phyloP scores from a whole-genome alignment of 805 yeast genomes.

The Suhomyces canberraensis region DNA sequence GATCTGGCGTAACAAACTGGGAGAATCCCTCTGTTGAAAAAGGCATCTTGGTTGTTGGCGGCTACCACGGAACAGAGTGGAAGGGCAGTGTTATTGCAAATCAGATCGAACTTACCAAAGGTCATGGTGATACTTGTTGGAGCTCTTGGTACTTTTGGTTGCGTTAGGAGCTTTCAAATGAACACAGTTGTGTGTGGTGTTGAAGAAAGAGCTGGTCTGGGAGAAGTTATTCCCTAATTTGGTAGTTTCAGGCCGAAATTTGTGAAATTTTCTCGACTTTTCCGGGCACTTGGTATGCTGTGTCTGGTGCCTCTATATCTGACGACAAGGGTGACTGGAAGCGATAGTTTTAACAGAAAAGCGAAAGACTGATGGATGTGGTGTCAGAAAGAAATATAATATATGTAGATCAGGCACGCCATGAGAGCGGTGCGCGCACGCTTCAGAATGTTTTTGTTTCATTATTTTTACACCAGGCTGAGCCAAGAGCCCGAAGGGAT shows the following conservation, averaged over 20 bases:
- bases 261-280: too few relatives aligned
- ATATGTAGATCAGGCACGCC: background rate
- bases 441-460: background rate
- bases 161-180: too few relatives aligned
- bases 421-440: background rate
- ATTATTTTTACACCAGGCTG: background rate
- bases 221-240: too few relatives aligned
- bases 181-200: too few relatives aligned
- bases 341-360: too few relatives aligned
- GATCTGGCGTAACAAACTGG: conserved; percentile 83
- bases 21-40: conserved; percentile 56
- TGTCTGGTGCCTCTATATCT: too few relatives aligned
- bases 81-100: conserved; percentile 67
- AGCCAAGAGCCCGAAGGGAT: background rate
- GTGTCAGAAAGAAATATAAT: background rate
- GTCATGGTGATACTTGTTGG: conserved; percentile 37
- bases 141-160: conserved; percentile 2
- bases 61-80: conserved; percentile 79
- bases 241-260: too few relatives aligned
- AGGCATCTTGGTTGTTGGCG: conserved; percentile 36
- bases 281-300: too few relatives aligned
- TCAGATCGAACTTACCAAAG: conserved; percentile 60
- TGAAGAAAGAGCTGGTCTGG: too few relatives aligned
- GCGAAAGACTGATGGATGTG: too few relatives aligned
- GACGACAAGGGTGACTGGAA: too few relatives aligned